Percentiles rank a stretch among this genome's conserved stretches.
These are phyloP conservation scores for Botrytis deweyae DNA, from an alignment of 2,329 filamentous ascomycete species.

Conservation along the genomic window DNA sequence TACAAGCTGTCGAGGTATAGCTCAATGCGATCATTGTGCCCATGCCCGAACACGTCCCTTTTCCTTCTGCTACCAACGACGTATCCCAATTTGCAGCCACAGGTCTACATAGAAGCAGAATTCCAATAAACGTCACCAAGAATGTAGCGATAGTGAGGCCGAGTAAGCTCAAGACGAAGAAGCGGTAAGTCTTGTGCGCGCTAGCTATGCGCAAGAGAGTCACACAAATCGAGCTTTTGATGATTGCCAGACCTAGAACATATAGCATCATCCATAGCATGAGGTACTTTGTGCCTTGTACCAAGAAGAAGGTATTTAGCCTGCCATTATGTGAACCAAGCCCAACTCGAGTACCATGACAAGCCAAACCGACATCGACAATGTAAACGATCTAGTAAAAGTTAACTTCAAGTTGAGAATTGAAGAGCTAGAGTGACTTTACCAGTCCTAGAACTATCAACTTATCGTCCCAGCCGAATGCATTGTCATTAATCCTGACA, in stretches of 20 bases:
- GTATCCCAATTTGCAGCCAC: constrained; percentile 29
- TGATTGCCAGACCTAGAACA: constrained; percentile 25
- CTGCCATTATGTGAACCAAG: constrained; percentile 28
- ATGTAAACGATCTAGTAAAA: constrained; percentile 6
- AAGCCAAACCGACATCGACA: constrained; percentile 29
- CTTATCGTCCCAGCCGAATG: constrained; percentile 17
- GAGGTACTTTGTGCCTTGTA: constrained; percentile 29
- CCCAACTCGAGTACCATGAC: constrained; percentile 27
- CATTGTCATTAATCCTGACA: background rate
- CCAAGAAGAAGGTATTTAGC: constrained; percentile 24
- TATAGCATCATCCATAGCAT: constrained; percentile 29
- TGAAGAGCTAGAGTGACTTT: background rate
- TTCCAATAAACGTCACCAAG: constrained; percentile 27
- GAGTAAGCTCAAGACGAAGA: constrained; percentile 17
- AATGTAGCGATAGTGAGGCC: constrained; percentile 22
- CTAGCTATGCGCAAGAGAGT: constrained; percentile 29
- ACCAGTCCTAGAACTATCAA: constrained; percentile 13
- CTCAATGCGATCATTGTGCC: constrained; percentile 29
- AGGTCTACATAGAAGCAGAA: constrained; percentile 28
- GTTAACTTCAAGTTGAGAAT: background rate
- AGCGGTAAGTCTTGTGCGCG: constrained; percentile 3
- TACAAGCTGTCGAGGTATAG: constrained; percentile 39
- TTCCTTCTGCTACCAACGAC: constrained; percentile 20
- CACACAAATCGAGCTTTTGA: constrained; percentile 33
- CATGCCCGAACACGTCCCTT: constrained; percentile 27